These are phyloP conservation scores for Coccinonectria pachysandricola DNA, from an alignment of 2,329 filamentous ascomycete genomes.

Conservation along the genomic window DNA sequence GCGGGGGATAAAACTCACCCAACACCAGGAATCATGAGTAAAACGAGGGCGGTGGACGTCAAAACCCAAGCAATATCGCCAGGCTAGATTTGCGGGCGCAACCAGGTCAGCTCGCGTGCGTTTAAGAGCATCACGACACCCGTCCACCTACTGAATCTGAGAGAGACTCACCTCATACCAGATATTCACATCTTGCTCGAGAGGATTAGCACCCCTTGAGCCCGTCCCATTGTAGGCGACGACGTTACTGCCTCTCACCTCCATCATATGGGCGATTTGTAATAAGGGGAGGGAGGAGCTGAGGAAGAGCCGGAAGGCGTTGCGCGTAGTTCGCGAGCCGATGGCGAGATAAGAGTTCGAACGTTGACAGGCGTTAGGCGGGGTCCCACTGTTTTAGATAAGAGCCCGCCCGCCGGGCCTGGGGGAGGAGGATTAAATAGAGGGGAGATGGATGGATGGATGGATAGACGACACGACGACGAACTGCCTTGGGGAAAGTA, in stretches of 20 bases:
- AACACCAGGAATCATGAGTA: conserved; percentile 89
- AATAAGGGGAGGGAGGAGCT: not conserved
- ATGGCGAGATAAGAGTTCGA: too few species aligned
- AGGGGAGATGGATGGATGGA: too few species aligned
- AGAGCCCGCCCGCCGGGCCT: too few species aligned
- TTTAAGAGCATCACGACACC: conserved; percentile 9
- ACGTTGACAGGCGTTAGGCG: too few species aligned
- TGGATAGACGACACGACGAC: too few species aligned
- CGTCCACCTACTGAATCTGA: conserved; percentile 1
- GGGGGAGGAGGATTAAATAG: too few species aligned
- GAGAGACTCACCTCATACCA: conserved; percentile 56
- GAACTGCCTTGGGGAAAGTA: too few species aligned
- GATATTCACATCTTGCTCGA: conserved; percentile 61
- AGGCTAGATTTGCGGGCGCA: conserved; percentile 37
- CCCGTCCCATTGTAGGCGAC: conserved; percentile 55
- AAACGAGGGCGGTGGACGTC: conserved; percentile 67
- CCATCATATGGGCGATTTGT: not conserved
- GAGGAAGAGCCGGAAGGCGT: too few species aligned
- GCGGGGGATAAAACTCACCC: conserved; percentile 37
- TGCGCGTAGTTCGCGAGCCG: too few species aligned
- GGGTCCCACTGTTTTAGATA: too few species aligned
- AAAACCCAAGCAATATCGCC: conserved; percentile 84
- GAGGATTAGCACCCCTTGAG: conserved; percentile 56
- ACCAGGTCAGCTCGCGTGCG: conserved; percentile 18
- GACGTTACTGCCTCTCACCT: too few species aligned